Base-by-base conservation (phyloP, 2,329 filamentous ascomycete genomes). In the Akanthomyces muscarius region DNA sequence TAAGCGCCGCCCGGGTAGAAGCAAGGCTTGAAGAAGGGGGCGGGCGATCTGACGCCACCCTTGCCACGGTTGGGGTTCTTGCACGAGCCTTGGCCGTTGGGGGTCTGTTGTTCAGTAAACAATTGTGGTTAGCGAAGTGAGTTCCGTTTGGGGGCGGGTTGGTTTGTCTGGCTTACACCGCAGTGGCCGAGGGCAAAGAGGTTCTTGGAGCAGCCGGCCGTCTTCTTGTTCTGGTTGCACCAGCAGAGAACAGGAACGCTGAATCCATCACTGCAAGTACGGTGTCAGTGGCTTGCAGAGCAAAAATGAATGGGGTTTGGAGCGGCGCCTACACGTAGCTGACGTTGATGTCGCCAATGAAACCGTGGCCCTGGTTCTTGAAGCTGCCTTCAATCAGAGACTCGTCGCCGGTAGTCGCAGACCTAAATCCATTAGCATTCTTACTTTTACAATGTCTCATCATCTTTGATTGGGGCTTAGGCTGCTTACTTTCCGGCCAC, bases 401-500 rank as follows among this genome's bases (percentile, higher is more conserved):
- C 64, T 64, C 61, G 41, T 65, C 57, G 4, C 64, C 65, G 44
- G 74, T 73, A n/a, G 72, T 62, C 1, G 47, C 62, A 10, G 45
- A 45, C 21, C 61, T 63, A 28, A n/a, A 4, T 3, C 10, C 10
- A 25, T 55, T 38, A 52, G 50, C 33, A 25, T 0, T 18, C 21
- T 5, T 4, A 13, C 23, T 16, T 5, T 38, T n/a, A 36, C 33
- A 16, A 5, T 36, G 16, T 23, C 4, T 50, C 36, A 5, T 23
- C 4, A 11, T 38, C 10, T 38, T 8, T 11, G 16, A 3, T 50
- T 38, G 18, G 30, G 16, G 28, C 21, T 21, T 21, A 21, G 21
- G 21, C 8, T 7, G 45, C 58, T 47, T 51, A 62, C 63, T 25
- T 42, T 23, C 56, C 41, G 11, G 33, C 60, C n/a, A 60, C 55